Conservation (phyloP, 257 asterid species). For the Solanum stenotomum region DNA sequence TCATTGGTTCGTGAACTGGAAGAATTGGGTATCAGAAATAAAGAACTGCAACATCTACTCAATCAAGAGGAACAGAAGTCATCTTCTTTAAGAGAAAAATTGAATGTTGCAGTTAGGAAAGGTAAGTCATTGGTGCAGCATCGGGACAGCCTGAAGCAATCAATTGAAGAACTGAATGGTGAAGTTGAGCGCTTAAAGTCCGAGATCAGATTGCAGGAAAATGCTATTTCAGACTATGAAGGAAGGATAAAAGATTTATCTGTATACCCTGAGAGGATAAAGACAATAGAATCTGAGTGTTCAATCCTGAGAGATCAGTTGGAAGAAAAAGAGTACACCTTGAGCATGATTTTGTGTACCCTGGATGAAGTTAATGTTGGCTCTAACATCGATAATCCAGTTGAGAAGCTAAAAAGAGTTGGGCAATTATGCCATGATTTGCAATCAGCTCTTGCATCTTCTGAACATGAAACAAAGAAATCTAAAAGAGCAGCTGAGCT, state of each 20-base stretch:
- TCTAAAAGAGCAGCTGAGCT: constrained; percentile 87
- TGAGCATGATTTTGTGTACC: constrained; percentile 40
- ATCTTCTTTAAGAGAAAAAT: constrained; percentile 76
- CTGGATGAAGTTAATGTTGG: constrained; percentile 45
- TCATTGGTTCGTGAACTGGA: constrained; percentile 42
- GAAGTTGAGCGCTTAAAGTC: constrained; percentile 60
- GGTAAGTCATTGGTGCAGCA: constrained; percentile 93
- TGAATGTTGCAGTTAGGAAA: constrained; percentile 82
- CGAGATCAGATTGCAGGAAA: constrained; percentile 34
- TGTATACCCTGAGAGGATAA: constrained; percentile 42
- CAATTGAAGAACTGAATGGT: constrained; percentile 50
- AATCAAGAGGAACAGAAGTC: constrained; percentile 75
- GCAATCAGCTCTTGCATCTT: constrained; percentile 31
- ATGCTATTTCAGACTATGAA: constrained; percentile 45
- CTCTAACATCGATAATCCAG: constrained; percentile 30
- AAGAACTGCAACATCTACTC: constrained; percentile 58
- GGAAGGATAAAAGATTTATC: constrained; percentile 43
- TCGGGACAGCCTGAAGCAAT: constrained; percentile 79
- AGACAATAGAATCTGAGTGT: constrained; percentile 58
- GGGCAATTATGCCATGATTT: constrained; percentile 41
- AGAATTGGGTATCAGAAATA: constrained; percentile 42
- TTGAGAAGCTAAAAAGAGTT: constrained; percentile 48
- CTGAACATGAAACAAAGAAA: constrained; percentile 68
- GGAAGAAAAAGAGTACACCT: constrained; percentile 47
- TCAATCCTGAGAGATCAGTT: constrained; percentile 45